Evolutionary conservation across 371 early-diverging fungal species (phyloP).

Genomic region (Choanephora cucurbitarum): DNA sequence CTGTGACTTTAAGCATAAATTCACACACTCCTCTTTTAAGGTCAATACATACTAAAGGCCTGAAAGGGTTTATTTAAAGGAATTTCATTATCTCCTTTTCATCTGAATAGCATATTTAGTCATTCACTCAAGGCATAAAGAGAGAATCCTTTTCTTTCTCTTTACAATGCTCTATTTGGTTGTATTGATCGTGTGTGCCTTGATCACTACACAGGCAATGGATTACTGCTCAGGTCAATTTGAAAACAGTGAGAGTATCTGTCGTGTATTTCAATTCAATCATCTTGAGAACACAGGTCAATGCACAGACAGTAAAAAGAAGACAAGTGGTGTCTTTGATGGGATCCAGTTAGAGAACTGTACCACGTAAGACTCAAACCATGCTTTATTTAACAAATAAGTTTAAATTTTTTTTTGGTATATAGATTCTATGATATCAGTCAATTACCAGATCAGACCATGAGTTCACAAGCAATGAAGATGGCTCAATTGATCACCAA

Average conservation of each 20-base stretch:
- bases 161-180: too few species aligned
- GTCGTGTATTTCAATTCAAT: slow-evolving; percentile 19
- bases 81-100: too few species aligned
- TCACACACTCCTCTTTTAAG: too few species aligned
- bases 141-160: not conserved
- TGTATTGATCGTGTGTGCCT: too few species aligned
- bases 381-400: slow-evolving; percentile 2
- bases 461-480: slow-evolving; percentile 32
- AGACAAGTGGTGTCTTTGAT: slow-evolving; percentile 14
- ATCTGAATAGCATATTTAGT: too few species aligned
- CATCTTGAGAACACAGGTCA: slow-evolving; percentile 9
- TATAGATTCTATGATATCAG: slow-evolving; percentile 43
- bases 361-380: slow-evolving; percentile 49
- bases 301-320: slow-evolving; percentile 27
- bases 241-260: slow-evolving; percentile 1
- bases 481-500: slow-evolving; percentile 53
- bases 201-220: not conserved
- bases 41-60: too few species aligned
- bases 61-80: too few species aligned
- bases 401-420: not conserved
- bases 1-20: too few species aligned
- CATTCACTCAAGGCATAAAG: too few species aligned
- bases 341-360: slow-evolving; percentile 35
- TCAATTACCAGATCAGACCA: slow-evolving; percentile 32
- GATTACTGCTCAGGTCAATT: slow-evolving; percentile 6